phyloP scores from a whole-genome alignment of 2,329 filamentous ascomycete genomes.

The Phyllosticta citrichinensis region DNA sequence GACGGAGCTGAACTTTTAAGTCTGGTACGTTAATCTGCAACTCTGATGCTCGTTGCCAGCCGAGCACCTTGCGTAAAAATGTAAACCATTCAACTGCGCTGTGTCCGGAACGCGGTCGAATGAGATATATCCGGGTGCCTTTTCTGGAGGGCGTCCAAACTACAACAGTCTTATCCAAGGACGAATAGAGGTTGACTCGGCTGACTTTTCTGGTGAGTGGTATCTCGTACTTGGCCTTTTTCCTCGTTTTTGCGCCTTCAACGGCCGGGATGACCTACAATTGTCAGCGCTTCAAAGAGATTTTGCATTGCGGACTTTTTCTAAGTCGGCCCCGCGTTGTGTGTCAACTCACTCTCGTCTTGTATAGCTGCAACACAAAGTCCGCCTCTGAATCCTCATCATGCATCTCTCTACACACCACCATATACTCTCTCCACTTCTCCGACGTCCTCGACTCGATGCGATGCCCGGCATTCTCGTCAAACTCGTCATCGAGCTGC shows the following conservation, averaged over 20 bases:
- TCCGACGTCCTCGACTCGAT: constrained; percentile 49
- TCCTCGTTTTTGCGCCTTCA: constrained; percentile 42
- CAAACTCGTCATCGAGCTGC: constrained; percentile 49
- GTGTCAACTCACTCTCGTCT: constrained; percentile 39
- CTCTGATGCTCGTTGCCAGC: constrained; percentile 45
- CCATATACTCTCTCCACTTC: constrained; percentile 56
- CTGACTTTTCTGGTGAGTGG: constrained; percentile 43
- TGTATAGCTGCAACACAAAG: constrained; percentile 50
- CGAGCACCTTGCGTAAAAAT: constrained; percentile 50
- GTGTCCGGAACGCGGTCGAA: constrained; percentile 50
- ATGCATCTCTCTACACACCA: constrained; percentile 49
- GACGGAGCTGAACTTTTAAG: constrained; percentile 47
- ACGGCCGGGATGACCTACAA: constrained; percentile 48
- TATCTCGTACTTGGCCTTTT: constrained; percentile 48
- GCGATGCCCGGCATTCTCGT: constrained; percentile 52
- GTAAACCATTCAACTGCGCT: constrained; percentile 61
- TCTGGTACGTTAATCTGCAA: constrained; percentile 55
- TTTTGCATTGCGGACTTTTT: background rate
- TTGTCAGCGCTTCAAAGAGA: no score
- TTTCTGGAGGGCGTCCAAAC: constrained; percentile 47
- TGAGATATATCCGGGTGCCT: constrained; percentile 51
- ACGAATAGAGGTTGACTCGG: constrained; percentile 53
- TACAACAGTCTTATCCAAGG: constrained; percentile 57
- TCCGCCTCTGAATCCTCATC: constrained; percentile 36
- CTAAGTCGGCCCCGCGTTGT: background rate